phyloP scores from a whole-genome alignment of 495 filamentous ascomycete genomes.

The Penicillium waksmanii region DNA sequence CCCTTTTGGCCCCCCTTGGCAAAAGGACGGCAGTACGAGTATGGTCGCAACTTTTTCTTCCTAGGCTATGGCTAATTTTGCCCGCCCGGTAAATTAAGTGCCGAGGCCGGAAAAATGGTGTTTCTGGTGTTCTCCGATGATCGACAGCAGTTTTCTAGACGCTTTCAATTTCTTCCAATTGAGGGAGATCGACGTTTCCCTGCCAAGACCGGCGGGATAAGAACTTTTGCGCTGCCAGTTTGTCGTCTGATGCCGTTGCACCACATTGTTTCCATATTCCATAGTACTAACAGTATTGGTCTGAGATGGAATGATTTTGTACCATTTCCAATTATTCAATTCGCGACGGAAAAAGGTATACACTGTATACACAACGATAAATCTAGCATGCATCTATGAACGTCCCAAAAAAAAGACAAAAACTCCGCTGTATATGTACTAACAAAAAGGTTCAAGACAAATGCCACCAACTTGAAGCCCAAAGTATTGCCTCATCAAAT shows the following conservation, averaged over 20 bases:
- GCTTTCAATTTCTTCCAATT: background rate
- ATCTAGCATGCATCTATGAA: no score
- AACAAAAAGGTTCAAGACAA: no score
- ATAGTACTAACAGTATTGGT: background rate
- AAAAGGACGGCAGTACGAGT: no score
- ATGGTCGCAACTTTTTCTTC: background rate
- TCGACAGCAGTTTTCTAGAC: slow-evolving; percentile 9
- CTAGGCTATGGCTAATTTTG: background rate
- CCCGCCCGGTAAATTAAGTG: slow-evolving; percentile 1
- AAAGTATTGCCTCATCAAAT: no score
- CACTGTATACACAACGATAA: background rate
- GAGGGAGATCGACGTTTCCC: slow-evolving; percentile 1
- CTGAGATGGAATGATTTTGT: background rate
- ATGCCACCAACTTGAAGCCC: no score
- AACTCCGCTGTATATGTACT: no score
- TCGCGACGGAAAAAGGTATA: background rate
- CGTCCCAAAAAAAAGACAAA: no score
- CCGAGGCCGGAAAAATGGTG: slow-evolving; percentile 4
- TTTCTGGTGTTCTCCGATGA: slow-evolving; percentile 11
- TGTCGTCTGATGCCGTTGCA: slow-evolving; percentile 11
- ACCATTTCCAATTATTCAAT: background rate
- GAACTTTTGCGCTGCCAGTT: slow-evolving; percentile 12
- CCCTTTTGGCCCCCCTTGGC: background rate
- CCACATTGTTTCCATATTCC: slow-evolving; percentile 8
- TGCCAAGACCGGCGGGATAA: slow-evolving; percentile 20